Base-by-base conservation (phyloP, 2,329 filamentous ascomycete species). In the Pseudocercospora eumusae region DNA sequence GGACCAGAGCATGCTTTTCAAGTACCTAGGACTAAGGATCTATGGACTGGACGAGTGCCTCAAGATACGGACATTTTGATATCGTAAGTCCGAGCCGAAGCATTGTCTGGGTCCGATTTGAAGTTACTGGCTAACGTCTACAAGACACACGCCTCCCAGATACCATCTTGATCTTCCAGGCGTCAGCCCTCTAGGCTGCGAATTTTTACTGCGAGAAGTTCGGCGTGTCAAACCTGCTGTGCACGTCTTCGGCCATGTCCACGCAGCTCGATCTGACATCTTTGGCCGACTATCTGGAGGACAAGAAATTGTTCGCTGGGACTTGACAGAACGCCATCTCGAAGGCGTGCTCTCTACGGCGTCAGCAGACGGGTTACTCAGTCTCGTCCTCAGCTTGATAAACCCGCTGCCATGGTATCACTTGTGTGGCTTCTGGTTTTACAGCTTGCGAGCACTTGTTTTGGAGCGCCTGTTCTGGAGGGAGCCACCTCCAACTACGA, bases 161-260 rank as follows among this genome's bases (percentile, higher is more conserved):
- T 82, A 86, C 71, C 91, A 96, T 73, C 80, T 87, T 76, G 76
- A 89, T 78, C 67, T 88, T 70, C 84, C 85, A 76, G 72, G 80
- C 75, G 63, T 65, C 31, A 21, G 56, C 13, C 86, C 82, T 2
- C 78, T 92, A 49, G 92, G 91, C 59, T 93, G 90, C 67, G 84
- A 86, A 33, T 64, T 66, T 28, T 82, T 96, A 5, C 81, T 93
- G 5, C 77, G 81, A 13, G 92, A 96, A 71, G 76, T 90, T 18
- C 91, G 89, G 86, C 84, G 89, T 36, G 86, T 92, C 10, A 86
- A 85, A 64, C 92, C 92, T 0, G 80, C 80, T 11, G 78, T 96
- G 13, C 91, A 96, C 75, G 83, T 96, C 53, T 96, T 95, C 74
- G 92, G 92, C 0, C 92, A 96, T 75, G 84, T 93, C 23, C 92